Percentiles rank a stretch among this genome's conserved stretches.
Conservation (phyloP, 2,329 filamentous ascomycete species). For the Teratosphaeriaceae sp. region DNA sequence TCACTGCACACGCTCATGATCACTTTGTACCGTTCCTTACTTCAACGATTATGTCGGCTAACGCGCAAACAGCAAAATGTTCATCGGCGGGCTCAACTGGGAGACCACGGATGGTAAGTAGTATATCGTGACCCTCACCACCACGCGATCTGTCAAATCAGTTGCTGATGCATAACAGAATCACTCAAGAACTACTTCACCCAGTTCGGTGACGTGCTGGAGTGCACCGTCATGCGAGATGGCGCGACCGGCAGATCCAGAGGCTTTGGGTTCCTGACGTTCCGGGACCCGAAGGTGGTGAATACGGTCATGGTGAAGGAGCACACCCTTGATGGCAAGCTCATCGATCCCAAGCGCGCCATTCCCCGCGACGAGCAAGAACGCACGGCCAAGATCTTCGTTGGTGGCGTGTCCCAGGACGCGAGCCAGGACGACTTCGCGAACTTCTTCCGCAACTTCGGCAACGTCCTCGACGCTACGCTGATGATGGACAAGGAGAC, state of each 20-base stretch:
- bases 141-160: too few species aligned
- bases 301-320: constrained; percentile 99
- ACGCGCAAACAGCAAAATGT: constrained; percentile 77
- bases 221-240: constrained; percentile 99
- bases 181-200: constrained; percentile 96
- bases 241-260: constrained; percentile 87
- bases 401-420: constrained; percentile 94
- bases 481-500: constrained; percentile 99
- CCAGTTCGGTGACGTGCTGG: constrained; percentile 92
- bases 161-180: constrained; percentile 51
- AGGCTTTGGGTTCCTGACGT: constrained; percentile 95
- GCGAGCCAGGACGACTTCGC: constrained; percentile 95
- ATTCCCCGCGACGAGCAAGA: constrained; percentile 98
- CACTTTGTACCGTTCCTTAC: neutral
- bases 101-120: constrained; percentile 97
- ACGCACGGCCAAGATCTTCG: constrained; percentile 97
- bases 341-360: constrained; percentile 96
- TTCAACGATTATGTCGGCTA: constrained; percentile 13
- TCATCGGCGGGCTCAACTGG: constrained; percentile 98
- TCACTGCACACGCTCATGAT: constrained; percentile 14
- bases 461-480: constrained; percentile 91
- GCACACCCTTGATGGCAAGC: constrained; percentile 95
- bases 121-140: too few species aligned
- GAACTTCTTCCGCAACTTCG: constrained; percentile 94
- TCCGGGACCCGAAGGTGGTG: constrained; percentile 94